A percentile compares a stretch with the other conserved stretches of the same genome.
phyloP scores from a whole-genome alignment of 2,329 filamentous ascomycete species.

The Colletotrichum cereale region DNA sequence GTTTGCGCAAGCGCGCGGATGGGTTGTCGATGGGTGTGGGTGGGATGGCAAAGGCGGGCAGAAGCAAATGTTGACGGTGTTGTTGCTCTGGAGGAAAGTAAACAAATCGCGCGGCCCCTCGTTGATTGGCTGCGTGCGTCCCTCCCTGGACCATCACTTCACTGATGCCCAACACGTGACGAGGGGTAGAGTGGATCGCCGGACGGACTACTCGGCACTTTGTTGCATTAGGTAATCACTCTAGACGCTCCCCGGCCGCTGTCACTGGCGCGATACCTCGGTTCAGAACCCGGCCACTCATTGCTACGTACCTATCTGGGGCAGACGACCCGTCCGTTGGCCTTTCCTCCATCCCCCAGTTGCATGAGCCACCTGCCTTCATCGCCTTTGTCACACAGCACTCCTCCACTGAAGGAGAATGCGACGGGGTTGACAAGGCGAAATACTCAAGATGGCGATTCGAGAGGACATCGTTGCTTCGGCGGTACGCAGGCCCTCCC shows the following conservation, averaged over 20 bases:
- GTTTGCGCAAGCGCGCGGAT: neutral
- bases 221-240: constrained; percentile 2
- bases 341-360: neutral
- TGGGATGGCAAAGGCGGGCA: constrained; percentile 5
- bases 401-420: constrained; percentile 19
- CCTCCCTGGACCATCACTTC: neutral
- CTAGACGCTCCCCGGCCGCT: constrained; percentile 27
- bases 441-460: constrained; percentile 74
- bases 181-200: neutral
- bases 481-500: constrained; percentile 68
- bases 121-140: constrained; percentile 39
- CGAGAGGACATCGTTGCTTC: constrained; percentile 93
- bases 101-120: constrained; percentile 50
- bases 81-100: constrained; percentile 59
- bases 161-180: constrained; percentile 32
- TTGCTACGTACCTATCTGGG: constrained; percentile 27
- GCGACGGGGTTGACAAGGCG: constrained; percentile 22
- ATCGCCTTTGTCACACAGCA: constrained; percentile 3
- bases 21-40: constrained; percentile 16
- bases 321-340: neutral
- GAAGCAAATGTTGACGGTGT: constrained; percentile 4
- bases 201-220: constrained; percentile 19
- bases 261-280: constrained; percentile 44
- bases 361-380: constrained; percentile 2
- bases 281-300: constrained; percentile 44